Evolutionary conservation across 345 rosid genomes (phyloP).

Genomic region (Lepidium didymum): DNA sequence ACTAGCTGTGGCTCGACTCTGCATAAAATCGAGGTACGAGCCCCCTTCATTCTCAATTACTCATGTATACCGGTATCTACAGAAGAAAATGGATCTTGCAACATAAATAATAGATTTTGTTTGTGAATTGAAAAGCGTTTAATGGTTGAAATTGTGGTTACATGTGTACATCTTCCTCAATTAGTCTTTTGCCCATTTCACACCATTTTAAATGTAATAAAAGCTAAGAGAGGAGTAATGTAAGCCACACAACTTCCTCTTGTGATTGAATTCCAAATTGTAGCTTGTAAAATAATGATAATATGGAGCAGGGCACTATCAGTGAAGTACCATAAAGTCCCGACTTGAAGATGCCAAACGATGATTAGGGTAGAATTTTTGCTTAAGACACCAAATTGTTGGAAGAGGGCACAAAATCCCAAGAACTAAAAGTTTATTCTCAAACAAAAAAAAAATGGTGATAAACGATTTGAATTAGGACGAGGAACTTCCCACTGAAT

Average conservation of each 20-base stretch:
- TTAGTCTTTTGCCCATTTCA: background rate
- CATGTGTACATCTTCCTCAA: background rate
- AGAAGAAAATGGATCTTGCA: conserved; percentile 46
- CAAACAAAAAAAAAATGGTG: background rate
- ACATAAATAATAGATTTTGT: background rate
- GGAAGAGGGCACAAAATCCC: background rate
- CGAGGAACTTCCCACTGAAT: conserved; percentile 1
- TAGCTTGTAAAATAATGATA: background rate
- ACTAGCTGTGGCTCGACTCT: conserved; percentile 64
- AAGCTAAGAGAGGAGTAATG: background rate
- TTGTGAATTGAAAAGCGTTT: background rate
- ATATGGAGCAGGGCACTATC: background rate
- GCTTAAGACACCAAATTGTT: background rate
- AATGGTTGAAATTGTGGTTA: background rate
- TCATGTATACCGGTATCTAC: conserved; percentile 62
- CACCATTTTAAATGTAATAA: background rate
- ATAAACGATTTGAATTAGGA: conserved; percentile 1
- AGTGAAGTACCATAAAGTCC: background rate
- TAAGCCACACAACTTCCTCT: no score
- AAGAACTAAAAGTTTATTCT: conserved; percentile 2
- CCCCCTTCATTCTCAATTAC: conserved; percentile 52
- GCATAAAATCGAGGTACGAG: conserved; percentile 53
- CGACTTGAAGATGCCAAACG: background rate
- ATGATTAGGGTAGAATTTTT: background rate
- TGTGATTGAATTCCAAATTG: background rate